phyloP scores from a whole-genome alignment of 495 filamentous ascomycete species.

The Aspergillus nanangensis region DNA sequence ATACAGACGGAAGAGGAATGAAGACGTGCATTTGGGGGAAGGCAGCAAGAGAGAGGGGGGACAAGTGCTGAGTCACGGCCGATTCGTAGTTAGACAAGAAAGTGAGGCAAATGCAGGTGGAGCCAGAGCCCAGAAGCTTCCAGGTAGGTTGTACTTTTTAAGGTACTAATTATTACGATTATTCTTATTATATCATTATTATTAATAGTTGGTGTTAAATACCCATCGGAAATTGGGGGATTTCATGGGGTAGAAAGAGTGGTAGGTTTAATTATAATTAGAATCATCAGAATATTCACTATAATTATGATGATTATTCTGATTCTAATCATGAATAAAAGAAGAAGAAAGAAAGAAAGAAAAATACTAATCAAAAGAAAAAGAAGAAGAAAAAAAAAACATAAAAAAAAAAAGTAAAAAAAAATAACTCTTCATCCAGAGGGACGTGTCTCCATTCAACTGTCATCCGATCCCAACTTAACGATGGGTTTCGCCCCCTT shows the following conservation, averaged over 20 bases:
- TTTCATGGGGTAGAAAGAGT: no score
- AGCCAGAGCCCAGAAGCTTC: constrained; percentile 1
- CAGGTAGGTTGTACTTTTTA: no score
- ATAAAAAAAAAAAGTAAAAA: background rate
- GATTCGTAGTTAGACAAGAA: background rate
- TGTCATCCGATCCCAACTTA: background rate
- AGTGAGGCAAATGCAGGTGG: constrained; percentile 9
- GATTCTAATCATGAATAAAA: constrained; percentile 7
- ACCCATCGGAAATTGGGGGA: no score
- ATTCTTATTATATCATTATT: no score
- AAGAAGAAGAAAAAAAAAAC: constrained; percentile 3
- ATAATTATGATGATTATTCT: constrained; percentile 1
- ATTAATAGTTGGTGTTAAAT: no score
- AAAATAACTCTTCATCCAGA: background rate
- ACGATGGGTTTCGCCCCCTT: background rate
- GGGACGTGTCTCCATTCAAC: no score
- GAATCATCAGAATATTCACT: no score
- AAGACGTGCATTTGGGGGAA: no score
- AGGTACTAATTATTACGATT: no score
- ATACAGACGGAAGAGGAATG: constrained; percentile 11
- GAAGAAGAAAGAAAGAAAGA: constrained; percentile 12
- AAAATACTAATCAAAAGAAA: constrained; percentile 6
- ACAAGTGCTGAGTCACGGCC: constrained; percentile 15
- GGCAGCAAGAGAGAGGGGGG: constrained; percentile 8
- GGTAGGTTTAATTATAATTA: no score